Conservation (phyloP, 345 rosid genomes). For the Luvunga scandens region DNA sequence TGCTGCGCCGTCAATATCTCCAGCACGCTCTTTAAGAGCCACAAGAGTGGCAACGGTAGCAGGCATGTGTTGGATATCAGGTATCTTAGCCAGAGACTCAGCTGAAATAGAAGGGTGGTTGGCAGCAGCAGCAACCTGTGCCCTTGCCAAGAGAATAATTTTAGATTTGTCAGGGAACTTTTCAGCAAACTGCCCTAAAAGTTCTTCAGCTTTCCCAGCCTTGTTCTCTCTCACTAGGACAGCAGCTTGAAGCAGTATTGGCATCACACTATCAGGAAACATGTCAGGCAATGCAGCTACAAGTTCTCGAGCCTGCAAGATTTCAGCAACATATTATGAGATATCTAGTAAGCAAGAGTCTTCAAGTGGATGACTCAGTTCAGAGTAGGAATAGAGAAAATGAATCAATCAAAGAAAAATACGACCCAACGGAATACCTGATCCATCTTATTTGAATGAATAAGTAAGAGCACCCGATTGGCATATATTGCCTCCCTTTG, state of each 20-base stretch:
- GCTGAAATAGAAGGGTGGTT: slow-evolving; percentile 81
- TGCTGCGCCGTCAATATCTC: slow-evolving; percentile 80
- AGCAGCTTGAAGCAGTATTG: slow-evolving; percentile 84
- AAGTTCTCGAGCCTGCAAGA: slow-evolving; percentile 81
- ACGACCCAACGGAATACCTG: slow-evolving; percentile 47
- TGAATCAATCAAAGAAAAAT: slow-evolving; percentile 5
- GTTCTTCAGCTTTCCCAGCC: slow-evolving; percentile 80
- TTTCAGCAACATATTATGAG: slow-evolving; percentile 12
- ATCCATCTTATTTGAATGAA: slow-evolving; percentile 93
- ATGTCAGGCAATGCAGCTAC: slow-evolving; percentile 56
- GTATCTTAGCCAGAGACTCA: slow-evolving; percentile 66
- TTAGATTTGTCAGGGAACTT: slow-evolving; percentile 69
- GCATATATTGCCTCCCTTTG: slow-evolving; percentile 79
- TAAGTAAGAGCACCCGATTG: slow-evolving; percentile 79
- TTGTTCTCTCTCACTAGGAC: slow-evolving; percentile 86
- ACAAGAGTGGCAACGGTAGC: slow-evolving; percentile 91
- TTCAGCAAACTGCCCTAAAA: slow-evolving; percentile 64
- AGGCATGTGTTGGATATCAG: slow-evolving; percentile 89
- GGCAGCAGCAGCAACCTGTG: slow-evolving; percentile 89
- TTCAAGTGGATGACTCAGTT: neutral
- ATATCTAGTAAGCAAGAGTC: neutral
- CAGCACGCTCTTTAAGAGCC: slow-evolving; percentile 85
- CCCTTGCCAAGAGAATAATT: slow-evolving; percentile 73
- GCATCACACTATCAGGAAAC: slow-evolving; percentile 63
- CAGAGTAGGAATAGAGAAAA: neutral